Evolutionary conservation across 2,329 filamentous ascomycete species (phyloP).

Genomic region (Hymenoscyphus occultus): DNA sequence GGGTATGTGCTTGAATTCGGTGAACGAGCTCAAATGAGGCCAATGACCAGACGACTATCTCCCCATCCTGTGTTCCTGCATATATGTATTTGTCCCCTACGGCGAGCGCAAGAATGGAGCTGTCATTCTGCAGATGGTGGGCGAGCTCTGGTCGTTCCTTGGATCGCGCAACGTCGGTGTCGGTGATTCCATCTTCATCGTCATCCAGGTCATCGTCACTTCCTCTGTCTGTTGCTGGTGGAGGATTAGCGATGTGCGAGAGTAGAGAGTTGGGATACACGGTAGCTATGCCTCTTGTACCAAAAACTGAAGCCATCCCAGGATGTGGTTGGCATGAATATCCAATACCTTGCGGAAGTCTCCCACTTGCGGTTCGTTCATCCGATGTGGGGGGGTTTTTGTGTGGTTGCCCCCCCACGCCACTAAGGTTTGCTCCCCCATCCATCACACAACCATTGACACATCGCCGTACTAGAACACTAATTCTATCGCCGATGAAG

Average conservation of each 20-base stretch:
- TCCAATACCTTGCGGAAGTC: constrained; percentile 2
- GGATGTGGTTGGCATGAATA: constrained; percentile 12
- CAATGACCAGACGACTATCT: constrained; percentile 89
- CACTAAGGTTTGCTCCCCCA: neutral
- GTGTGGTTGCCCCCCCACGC: neutral
- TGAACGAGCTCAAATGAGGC: constrained; percentile 78
- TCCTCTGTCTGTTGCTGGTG: constrained; percentile 18
- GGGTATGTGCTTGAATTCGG: constrained; percentile 83
- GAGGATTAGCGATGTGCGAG: constrained; percentile 22
- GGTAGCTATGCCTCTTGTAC: constrained; percentile 13
- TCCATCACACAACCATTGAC: neutral
- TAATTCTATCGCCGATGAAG: neutral
- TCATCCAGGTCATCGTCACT: constrained; percentile 28
- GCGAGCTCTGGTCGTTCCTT: constrained; percentile 56
- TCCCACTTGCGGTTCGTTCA: neutral
- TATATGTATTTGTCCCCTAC: constrained; percentile 81
- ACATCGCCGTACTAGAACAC: neutral
- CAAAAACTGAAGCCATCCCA: constrained; percentile 30
- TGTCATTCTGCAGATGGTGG: constrained; percentile 73
- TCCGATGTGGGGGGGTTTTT: neutral
- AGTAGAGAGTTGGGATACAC: constrained; percentile 13
- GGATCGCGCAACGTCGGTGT: constrained; percentile 5
- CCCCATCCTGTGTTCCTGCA: constrained; percentile 88
- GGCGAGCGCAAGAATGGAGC: constrained; percentile 77
- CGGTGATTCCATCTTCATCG: constrained; percentile 16